Percentiles rank a stretch among this genome's conserved stretches.
Evolutionary conservation across 2,329 filamentous ascomycete genomes (phyloP).

Genomic region (Colletotrichum ledebouriae): DNA sequence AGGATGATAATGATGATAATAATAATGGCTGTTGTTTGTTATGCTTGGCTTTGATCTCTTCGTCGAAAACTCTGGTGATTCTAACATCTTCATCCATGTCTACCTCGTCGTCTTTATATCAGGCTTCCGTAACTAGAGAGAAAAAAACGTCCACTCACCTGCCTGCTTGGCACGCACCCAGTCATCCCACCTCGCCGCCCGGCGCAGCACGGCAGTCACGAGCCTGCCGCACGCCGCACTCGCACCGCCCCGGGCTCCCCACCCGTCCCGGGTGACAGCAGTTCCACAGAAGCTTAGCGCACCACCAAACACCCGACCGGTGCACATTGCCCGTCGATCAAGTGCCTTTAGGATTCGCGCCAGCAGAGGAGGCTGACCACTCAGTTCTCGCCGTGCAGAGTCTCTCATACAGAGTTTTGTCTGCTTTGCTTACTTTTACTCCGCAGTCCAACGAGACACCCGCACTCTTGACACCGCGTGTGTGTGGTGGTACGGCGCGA

Average conservation of each 20-base stretch:
- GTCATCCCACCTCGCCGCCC: not conserved
- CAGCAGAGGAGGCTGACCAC: not conserved
- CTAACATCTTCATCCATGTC: not conserved
- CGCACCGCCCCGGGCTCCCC: not conserved
- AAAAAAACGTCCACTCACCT: not conserved
- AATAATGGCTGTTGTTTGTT: not conserved
- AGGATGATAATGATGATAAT: not conserved
- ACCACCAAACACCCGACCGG: constrained; percentile 22
- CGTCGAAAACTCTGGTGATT: not conserved
- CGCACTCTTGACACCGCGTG: not conserved
- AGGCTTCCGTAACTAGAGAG: too few relatives aligned
- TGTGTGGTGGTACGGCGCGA: constrained; percentile 1
- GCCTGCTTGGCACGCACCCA: not conserved
- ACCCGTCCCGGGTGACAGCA: not conserved
- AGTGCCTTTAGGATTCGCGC: not conserved
- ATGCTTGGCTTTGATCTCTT: not conserved
- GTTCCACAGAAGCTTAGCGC: not conserved
- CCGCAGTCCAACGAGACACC: not conserved
- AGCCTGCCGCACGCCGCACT: constrained; percentile 1
- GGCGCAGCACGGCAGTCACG: constrained; percentile 11
- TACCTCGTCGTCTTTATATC: not conserved
- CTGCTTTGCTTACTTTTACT: not conserved
- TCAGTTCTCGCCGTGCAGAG: too few relatives aligned
- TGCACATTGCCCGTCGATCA: constrained; percentile 11
- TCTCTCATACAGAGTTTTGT: too few relatives aligned